Conservation (phyloP, 192 early-diverging fungal genomes). For the Coemansia erecta region DNA sequence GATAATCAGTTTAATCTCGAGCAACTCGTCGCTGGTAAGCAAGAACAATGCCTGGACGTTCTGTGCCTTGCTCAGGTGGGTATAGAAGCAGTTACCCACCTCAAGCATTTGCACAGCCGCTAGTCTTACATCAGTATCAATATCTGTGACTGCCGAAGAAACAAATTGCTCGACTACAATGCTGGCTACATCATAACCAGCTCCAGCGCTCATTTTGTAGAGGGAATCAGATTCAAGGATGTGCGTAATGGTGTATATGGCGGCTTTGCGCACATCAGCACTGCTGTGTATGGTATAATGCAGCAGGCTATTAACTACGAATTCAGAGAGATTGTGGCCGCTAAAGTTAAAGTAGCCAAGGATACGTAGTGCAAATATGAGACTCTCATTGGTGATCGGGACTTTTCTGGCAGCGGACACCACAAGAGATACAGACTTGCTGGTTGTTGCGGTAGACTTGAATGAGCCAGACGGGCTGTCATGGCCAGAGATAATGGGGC, state of each 20-base stretch:
- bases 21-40: constrained; percentile 88
- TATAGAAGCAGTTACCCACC: constrained; percentile 74
- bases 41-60: constrained; percentile 86
- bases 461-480: too few relatives aligned
- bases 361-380: constrained; percentile 79
- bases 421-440: constrained; percentile 13
- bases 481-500: too few relatives aligned
- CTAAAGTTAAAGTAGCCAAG: constrained; percentile 86
- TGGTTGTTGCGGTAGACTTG: background rate
- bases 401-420: constrained; percentile 16
- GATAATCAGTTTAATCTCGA: constrained; percentile 79
- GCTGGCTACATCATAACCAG: constrained; percentile 79
- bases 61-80: constrained; percentile 86
- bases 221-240: constrained; percentile 80
- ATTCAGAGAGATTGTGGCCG: constrained; percentile 79
- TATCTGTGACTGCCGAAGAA: constrained; percentile 85
- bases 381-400: constrained; percentile 55
- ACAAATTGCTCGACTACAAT: constrained; percentile 89
- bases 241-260: constrained; percentile 68
- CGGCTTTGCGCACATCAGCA: constrained; percentile 75
- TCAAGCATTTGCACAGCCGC: constrained; percentile 38
- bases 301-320: constrained; percentile 83
- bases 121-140: constrained; percentile 27
- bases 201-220: constrained; percentile 69
- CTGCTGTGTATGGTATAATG: constrained; percentile 79